Evolutionary conservation across 2,329 filamentous ascomycete species (phyloP).

Genomic region (Beauveria bassiana): DNA sequence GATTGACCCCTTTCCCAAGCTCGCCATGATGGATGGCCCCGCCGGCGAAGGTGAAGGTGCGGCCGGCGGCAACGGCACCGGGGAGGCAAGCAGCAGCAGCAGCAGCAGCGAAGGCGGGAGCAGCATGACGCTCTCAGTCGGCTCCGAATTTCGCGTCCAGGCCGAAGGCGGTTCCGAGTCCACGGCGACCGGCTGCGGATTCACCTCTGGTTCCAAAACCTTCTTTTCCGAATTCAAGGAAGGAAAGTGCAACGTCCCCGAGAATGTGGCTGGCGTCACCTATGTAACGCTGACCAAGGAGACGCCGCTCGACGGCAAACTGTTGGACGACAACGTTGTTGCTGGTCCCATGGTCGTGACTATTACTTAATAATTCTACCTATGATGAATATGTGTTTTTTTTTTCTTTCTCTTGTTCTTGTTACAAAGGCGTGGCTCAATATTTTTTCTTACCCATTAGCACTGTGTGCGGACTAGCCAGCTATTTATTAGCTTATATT

Average conservation of each 20-base stretch:
- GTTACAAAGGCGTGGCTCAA: neutral
- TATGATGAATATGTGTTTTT: neutral
- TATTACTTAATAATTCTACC: slow-evolving; percentile 31
- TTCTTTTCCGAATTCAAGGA: slow-evolving; percentile 50
- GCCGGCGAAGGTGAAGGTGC: neutral
- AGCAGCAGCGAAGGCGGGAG: neutral
- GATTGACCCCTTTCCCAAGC: slow-evolving; percentile 50
- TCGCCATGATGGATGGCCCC: slow-evolving; percentile 26
- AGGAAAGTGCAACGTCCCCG: slow-evolving; percentile 52
- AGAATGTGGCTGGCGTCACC: slow-evolving; percentile 53
- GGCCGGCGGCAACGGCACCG: neutral
- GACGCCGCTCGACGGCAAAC: slow-evolving; percentile 39
- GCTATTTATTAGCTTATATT: neutral
- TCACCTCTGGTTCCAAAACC: slow-evolving; percentile 56
- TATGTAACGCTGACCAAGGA: slow-evolving; percentile 59
- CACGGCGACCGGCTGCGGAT: slow-evolving; percentile 55
- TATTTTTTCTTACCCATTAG: neutral
- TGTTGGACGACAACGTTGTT: slow-evolving; percentile 57
- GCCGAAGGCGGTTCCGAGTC: slow-evolving; percentile 40
- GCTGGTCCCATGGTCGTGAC: slow-evolving; percentile 56
- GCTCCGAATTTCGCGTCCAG: neutral
- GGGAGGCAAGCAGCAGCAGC: too few relatives aligned
- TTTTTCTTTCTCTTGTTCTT: neutral
- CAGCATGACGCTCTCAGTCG: slow-evolving; percentile 34
- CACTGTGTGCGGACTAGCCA: neutral